phyloP scores from a whole-genome alignment of 257 asterid species.

The Solanum clarkiae region DNA sequence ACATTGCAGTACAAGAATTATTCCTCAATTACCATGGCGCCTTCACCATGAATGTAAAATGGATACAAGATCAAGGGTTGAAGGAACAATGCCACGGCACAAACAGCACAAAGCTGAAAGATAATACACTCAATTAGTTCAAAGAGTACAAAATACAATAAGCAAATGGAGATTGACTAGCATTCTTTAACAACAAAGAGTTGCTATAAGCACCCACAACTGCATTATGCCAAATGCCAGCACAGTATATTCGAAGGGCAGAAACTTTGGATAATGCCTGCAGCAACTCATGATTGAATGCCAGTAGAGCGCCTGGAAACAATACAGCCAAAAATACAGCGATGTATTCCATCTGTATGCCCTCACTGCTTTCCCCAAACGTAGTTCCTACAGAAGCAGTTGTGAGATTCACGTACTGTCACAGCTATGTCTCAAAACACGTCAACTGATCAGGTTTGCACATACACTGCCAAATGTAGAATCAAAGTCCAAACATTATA shows the following conservation, averaged over 20 bases:
- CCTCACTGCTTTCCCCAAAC: slow-evolving; percentile 63
- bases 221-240: slow-evolving; percentile 97
- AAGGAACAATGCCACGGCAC: slow-evolving; percentile 41
- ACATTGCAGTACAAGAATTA: not conserved
- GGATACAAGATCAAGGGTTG: slow-evolving; percentile 61
- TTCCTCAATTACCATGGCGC: slow-evolving; percentile 47
- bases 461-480: not conserved
- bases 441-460: not conserved
- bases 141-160: slow-evolving; percentile 1
- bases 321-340: slow-evolving; percentile 64
- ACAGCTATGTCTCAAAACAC: not conserved
- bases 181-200: not conserved
- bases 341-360: slow-evolving; percentile 67
- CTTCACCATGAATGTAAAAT: slow-evolving; percentile 49
- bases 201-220: slow-evolving; percentile 31
- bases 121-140: slow-evolving; percentile 5
- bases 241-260: slow-evolving; percentile 82
- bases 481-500: not conserved
- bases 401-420: slow-evolving; percentile 9
- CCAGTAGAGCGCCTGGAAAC: slow-evolving; percentile 95
- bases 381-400: slow-evolving; percentile 21
- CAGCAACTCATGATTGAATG: slow-evolving; percentile 57
- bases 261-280: slow-evolving; percentile 44
- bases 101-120: slow-evolving; percentile 60
- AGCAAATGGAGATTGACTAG: not conserved